Conservation (phyloP, 345 rosid species). For the Citrus glauca region DNA sequence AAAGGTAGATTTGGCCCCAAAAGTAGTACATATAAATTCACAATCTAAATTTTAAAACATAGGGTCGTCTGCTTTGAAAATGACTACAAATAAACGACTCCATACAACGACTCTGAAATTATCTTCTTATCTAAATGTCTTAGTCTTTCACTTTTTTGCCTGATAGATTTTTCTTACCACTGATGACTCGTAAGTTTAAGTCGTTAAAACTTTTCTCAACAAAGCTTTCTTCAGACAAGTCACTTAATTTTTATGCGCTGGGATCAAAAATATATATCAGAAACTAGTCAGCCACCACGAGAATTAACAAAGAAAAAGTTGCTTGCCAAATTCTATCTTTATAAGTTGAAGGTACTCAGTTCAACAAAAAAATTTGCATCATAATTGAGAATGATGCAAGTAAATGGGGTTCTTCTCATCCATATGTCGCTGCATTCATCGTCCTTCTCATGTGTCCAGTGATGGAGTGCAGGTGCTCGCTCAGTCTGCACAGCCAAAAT, state of each 20-base stretch:
- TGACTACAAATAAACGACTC: no score
- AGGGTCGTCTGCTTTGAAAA: no score
- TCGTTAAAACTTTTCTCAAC: not conserved
- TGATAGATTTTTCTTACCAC: not conserved
- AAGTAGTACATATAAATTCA: no score
- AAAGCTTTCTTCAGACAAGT: not conserved
- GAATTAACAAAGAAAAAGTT: not conserved
- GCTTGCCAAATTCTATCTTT: not conserved
- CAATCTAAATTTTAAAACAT: no score
- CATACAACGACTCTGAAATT: not conserved
- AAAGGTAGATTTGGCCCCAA: no score
- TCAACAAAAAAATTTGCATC: not conserved
- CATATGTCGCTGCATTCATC: conserved; percentile 25
- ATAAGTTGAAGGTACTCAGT: not conserved
- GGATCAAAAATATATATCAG: no score
- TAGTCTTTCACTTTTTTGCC: not conserved
- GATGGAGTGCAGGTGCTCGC: not conserved
- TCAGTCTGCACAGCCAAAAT: conserved; percentile 4
- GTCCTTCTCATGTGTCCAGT: not conserved
- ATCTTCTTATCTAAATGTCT: not conserved
- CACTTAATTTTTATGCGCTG: not conserved
- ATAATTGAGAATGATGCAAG: not conserved
- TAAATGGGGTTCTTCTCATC: conserved; percentile 29
- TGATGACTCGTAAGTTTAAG: not conserved
- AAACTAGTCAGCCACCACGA: not conserved